These are phyloP conservation scores for Pythium chondricola DNA, from an alignment of 352 stramenopile genomes.

Conservation along the genomic window DNA sequence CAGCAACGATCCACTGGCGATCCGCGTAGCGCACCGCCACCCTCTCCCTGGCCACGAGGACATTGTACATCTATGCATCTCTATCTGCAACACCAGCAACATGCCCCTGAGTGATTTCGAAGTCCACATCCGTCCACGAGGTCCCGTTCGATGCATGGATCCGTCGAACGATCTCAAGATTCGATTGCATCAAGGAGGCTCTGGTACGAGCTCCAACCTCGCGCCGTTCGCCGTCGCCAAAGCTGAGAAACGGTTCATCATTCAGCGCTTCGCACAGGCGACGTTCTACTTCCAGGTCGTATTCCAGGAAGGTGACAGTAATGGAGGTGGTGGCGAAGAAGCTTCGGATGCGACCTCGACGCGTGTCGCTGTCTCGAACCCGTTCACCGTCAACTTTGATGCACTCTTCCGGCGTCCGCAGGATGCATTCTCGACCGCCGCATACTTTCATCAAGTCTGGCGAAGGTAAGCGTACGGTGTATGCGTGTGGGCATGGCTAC, in stretches of 20 bases:
- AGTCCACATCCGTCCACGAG: constrained; percentile 42
- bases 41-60: constrained; percentile 34
- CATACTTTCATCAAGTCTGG: constrained; percentile 16
- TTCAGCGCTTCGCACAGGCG: constrained; percentile 50
- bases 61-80: constrained; percentile 38
- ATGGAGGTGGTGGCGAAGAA: constrained; percentile 14
- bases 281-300: constrained; percentile 58
- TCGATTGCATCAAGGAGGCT: constrained; percentile 32
- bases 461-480: too few species aligned
- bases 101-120: constrained; percentile 56
- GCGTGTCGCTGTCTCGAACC: constrained; percentile 12
- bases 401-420: constrained; percentile 10
- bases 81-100: constrained; percentile 63
- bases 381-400: constrained; percentile 17
- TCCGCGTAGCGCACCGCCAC: constrained; percentile 56
- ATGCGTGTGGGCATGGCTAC: too few species aligned
- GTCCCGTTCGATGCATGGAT: constrained; percentile 47
- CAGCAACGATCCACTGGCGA: constrained; percentile 47
- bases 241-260: constrained; percentile 54
- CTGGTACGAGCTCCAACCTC: constrained; percentile 29
- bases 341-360: background rate
- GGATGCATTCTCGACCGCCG: background rate
- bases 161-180: constrained; percentile 51
- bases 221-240: constrained; percentile 54
- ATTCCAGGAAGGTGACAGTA: constrained; percentile 31